Evolutionary conservation across 2,329 filamentous ascomycete species (phyloP).

Genomic region (Paecilomyces sp.): DNA sequence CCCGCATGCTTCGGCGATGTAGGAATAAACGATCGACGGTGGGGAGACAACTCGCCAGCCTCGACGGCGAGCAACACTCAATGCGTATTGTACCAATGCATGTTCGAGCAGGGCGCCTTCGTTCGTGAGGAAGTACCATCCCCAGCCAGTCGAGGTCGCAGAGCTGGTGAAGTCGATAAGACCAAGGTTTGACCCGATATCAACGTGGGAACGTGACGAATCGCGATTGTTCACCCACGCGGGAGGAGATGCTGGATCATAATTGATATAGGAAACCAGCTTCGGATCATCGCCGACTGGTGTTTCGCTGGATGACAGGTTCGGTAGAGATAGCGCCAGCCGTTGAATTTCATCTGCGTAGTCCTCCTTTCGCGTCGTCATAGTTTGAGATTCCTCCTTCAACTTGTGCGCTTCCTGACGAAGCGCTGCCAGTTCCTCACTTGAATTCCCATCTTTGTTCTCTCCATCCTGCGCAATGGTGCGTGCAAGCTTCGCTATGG

Average conservation of each 20-base stretch:
- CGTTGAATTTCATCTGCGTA: conserved; percentile 58
- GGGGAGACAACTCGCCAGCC: conserved; percentile 79
- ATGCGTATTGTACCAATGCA: conserved; percentile 79
- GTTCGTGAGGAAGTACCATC: conserved; percentile 94
- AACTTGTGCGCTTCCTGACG: conserved; percentile 31
- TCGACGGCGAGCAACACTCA: conserved; percentile 61
- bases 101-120: conserved; percentile 93
- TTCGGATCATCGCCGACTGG: conserved; percentile 61
- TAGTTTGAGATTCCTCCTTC: conserved; percentile 28
- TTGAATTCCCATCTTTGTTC: conserved; percentile 1
- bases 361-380: conserved; percentile 21
- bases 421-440: conserved; percentile 17
- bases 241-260: conserved; percentile 46
- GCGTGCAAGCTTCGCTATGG: conserved; percentile 27
- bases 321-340: conserved; percentile 74
- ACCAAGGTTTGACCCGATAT: conserved; percentile 78
- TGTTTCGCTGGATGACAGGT: conserved; percentile 70
- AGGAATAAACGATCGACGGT: conserved; percentile 83
- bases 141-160: conserved; percentile 82
- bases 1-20: conserved; percentile 84
- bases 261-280: conserved; percentile 72
- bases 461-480: conserved; percentile 8
- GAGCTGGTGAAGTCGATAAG: conserved; percentile 85
- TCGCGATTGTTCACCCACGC: conserved; percentile 20
- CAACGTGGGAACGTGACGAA: conserved; percentile 62